phyloP scores from a whole-genome alignment of 306 rosid genomes.

The Glycine soja region DNA sequence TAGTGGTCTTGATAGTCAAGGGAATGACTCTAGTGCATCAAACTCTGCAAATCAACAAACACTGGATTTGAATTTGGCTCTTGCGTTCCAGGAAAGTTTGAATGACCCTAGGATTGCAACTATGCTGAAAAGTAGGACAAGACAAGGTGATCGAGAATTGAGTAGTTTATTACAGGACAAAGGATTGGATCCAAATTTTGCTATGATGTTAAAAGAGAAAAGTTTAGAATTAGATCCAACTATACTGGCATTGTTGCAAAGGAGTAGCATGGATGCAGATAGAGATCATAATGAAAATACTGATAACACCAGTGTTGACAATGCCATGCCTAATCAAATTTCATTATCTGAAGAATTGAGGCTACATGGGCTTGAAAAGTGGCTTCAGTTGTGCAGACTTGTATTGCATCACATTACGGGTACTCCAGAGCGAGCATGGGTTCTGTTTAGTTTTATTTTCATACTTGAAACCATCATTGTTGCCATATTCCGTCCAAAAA shows the following conservation, averaged over 20 bases:
- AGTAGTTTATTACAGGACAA: constrained; percentile 89
- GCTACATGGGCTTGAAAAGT: constrained; percentile 93
- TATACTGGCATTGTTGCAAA: constrained; percentile 91
- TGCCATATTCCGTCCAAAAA: constrained; percentile 87
- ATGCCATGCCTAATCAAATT: constrained; percentile 87
- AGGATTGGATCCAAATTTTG: constrained; percentile 99
- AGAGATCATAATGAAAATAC: constrained; percentile 94
- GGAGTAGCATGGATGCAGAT: constrained; percentile 98
- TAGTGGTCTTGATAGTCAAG: constrained; percentile 94
- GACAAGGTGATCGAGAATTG: constrained; percentile 86
- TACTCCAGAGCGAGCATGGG: constrained; percentile 98
- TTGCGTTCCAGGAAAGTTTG: constrained; percentile 96
- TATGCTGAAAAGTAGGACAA: constrained; percentile 77
- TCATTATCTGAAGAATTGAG: constrained; percentile 96
- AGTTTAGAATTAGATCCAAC: constrained; percentile 98
- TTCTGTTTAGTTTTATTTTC: constrained; percentile 92
- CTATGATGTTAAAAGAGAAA: constrained; percentile 98
- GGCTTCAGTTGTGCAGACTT: constrained; percentile 94
- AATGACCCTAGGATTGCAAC: constrained; percentile 96
- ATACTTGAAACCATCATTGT: constrained; percentile 84
- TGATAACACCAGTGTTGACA: constrained; percentile 84
- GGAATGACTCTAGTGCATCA: constrained; percentile 90
- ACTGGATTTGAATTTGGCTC: constrained; percentile 84
- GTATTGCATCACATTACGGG: constrained; percentile 86
- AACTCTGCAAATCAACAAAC: constrained; percentile 91